Evolutionary conservation across 495 filamentous ascomycete species (phyloP).

Genomic region (Xylaria cubensis): DNA sequence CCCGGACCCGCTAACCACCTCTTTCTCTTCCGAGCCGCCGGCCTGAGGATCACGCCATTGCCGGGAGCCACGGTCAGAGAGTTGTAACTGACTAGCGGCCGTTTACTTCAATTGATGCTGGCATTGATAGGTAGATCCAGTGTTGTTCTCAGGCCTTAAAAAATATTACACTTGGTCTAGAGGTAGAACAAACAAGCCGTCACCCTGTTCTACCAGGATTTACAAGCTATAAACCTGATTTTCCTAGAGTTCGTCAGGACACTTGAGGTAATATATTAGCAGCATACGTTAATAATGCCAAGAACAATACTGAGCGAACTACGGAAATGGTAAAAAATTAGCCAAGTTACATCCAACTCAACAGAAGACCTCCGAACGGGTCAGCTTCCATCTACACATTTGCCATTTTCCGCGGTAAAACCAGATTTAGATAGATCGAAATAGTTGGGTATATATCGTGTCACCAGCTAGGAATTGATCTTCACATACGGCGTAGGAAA

Average conservation of each 20-base stretch:
- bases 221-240: neutral
- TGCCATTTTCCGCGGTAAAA: neutral
- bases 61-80: neutral
- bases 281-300: neutral
- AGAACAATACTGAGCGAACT: neutral
- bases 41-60: constrained; percentile 31
- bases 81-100: neutral
- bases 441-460: neutral
- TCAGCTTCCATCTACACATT: neutral
- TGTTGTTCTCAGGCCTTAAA: neutral
- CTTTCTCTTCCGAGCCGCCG: constrained; percentile 21
- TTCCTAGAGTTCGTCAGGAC: neutral
- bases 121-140: neutral
- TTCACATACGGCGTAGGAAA: constrained; percentile 77
- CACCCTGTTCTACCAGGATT: neutral
- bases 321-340: neutral
- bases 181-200: neutral
- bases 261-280: neutral
- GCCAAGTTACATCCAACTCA: neutral
- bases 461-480: constrained; percentile 30
- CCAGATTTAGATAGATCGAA: neutral
- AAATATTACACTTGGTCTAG: neutral
- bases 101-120: neutral
- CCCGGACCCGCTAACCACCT: neutral
- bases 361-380: neutral